Evolutionary conservation across 352 stramenopile genomes (phyloP), one percentile per base, ranked within the genome.

Genomic region (Globisporangium emineosum): DNA sequence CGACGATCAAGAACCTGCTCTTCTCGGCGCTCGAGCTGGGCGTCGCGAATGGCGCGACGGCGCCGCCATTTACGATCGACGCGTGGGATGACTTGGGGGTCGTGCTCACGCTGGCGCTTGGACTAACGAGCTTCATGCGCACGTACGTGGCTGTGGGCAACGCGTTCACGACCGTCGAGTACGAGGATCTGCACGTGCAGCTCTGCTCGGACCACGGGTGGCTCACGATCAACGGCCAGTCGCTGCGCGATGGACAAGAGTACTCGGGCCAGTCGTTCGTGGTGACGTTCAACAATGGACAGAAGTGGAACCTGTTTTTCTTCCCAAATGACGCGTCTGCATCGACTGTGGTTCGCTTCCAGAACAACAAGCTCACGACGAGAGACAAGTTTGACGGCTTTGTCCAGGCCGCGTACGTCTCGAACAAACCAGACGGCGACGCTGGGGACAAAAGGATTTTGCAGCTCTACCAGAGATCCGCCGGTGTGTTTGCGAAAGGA

Each of bases 51-150:
- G 49, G 56, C 43, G 23, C 45, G 54, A 33, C 68, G 0, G 6
- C 52, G 0, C 5, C 71, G 1, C 51, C 63, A 1, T 64, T 94
- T 30, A 71, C 60, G 30, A 86, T 94, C 35, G 70, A 91, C 37
- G 62, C 52, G 32, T 94, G 86, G 86, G 86, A 93, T 62, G 86
- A 94, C 45, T 70, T 93, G 42, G 85, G 83, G 3, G 83, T 88
- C 35, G 73, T 82, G 35, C 43, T 94, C 19, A 58, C 73, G 4
- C 66, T 93, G 52, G 57, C 51, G 12, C 12, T 33, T 3, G 33
- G 57, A 2, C 65, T 66, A 10, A 32, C 51, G 21, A 51, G 43
- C 19, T 64, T 53, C 45, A 69, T 86, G 71, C 76, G 62, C 13
- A 85, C 76, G 56, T 91, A 93, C 68, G 56, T 93, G 55, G 71